Evolutionary conservation across 1,284 basidiomycete species (phyloP), one percentile per base, ranked within the genome.

Genomic region (Malassezia arunalokei): DNA sequence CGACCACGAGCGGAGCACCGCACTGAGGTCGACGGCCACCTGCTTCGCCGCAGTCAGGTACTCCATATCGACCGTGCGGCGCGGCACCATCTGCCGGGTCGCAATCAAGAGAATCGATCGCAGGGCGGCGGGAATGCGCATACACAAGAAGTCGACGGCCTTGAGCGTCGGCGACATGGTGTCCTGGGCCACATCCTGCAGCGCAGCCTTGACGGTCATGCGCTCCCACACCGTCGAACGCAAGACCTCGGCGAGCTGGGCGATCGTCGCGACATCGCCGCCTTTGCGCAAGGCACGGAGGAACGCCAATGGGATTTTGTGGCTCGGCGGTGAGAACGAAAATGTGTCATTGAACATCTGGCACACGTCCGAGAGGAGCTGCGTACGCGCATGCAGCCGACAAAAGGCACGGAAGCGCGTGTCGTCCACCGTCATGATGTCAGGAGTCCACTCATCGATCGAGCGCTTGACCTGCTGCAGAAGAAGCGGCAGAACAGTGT

Each of bases 51-150:
- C 85, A 63, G 83, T 82, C 73, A 82, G 86, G 73, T 92, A 88
- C 4, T 78, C 68, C 0, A 80, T 62, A 65, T 98, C 92, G 12
- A 82, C 61, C 29, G 84, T 81, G 53, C 91, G 80, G 27, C 83
- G 84, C 66, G 87, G 82, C 9, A 76, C 73, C 71, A 95, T 84
- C 69, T 94, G 78, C 71, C 88, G 86, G 57, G 90, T 84, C 56
- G 90, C 82, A 14, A 90, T 83, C 79, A 87, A 86, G 76, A 94
- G 89, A 73, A 96, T 85, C 5, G 87, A 84, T 1, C 83, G 82
- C 52, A 92, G 75, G 3, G 83, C 79, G 28, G 79, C 82, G 0
- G 89, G 87, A 49, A 92, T 79, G 40, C 86, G 83, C 54, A 83
- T 82, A 0, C 84, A 82, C 31, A 95, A 75, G 64, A 89, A 86